Conservation (phyloP, 2,329 filamentous ascomycete species). For the Bipolaris cookei region DNA sequence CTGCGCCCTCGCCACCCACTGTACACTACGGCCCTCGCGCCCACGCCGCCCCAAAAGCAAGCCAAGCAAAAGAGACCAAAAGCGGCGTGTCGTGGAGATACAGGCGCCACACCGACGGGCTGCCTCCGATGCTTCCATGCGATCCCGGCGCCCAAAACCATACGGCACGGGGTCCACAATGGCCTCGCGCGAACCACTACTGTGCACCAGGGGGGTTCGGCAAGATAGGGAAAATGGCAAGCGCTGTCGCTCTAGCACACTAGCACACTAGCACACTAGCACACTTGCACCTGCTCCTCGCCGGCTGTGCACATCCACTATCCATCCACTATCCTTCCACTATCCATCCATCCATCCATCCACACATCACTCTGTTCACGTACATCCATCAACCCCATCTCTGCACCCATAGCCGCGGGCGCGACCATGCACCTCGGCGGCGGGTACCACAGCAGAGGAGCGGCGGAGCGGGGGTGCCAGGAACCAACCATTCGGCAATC, state of each 20-base stretch:
- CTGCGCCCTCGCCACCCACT: background rate
- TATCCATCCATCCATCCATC: too few relatives aligned
- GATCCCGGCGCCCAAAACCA: conserved; percentile 24
- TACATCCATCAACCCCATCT: background rate
- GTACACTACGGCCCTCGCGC: background rate
- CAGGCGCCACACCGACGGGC: conserved; percentile 15
- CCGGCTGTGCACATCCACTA: too few relatives aligned
- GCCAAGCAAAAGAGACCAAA: conserved; percentile 11
- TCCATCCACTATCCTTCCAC: too few relatives aligned
- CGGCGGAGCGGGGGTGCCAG: conserved; percentile 14
- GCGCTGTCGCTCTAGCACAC: conserved; percentile 12
- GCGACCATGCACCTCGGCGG: conserved; percentile 4
- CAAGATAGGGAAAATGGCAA: conserved; percentile 5
- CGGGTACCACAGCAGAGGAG: background rate
- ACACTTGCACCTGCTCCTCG: too few relatives aligned
- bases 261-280: too few relatives aligned
- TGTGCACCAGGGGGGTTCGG: conserved; percentile 13
- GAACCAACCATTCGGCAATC: conserved; percentile 5
- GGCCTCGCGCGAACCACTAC: conserved; percentile 20
- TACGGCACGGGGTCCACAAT: conserved; percentile 22
- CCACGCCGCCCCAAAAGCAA: conserved; percentile 1
- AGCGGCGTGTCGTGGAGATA: conserved; percentile 20
- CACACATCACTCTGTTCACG: too few relatives aligned
- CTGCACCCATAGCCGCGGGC: conserved; percentile 13
- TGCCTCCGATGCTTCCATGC: conserved; percentile 21